phyloP scores from a whole-genome alignment of 306 rosid species.

The Corylus avellana region DNA sequence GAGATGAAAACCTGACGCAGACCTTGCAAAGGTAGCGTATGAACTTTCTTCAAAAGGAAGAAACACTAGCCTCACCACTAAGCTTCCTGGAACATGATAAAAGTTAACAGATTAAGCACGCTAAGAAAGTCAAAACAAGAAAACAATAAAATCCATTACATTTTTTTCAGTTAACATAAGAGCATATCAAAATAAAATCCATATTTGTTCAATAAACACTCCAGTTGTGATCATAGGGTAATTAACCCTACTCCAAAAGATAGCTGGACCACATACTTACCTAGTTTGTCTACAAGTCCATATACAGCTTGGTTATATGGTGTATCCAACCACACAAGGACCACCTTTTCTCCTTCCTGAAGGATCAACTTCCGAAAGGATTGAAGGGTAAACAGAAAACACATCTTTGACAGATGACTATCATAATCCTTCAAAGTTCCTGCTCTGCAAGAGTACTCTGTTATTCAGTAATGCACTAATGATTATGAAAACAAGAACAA shows the following conservation, averaged over 20 bases:
- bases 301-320: conserved; percentile 94
- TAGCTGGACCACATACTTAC: conserved; percentile 38
- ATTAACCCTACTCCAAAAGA: conserved; percentile 22
- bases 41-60: conserved; percentile 99
- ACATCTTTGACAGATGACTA: conserved; percentile 78
- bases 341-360: conserved; percentile 98
- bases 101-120: conserved; percentile 20
- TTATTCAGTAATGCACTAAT: conserved; percentile 15
- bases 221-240: conserved; percentile 12
- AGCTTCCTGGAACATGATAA: conserved; percentile 68
- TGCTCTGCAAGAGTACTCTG: conserved; percentile 47
- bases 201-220: background rate
- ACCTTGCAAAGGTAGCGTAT: conserved; percentile 89
- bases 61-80: conserved; percentile 90
- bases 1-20: conserved; percentile 87
- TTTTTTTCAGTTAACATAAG: background rate
- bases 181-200: background rate
- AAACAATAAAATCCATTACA: conserved; percentile 8
- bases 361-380: conserved; percentile 85
- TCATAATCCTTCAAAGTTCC: conserved; percentile 63
- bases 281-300: conserved; percentile 90
- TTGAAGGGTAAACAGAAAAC: conserved; percentile 76
- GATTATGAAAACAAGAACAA: conserved; percentile 6
- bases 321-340: conserved; percentile 91
- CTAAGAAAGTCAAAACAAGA: conserved; percentile 10